Evolutionary conservation across 495 filamentous ascomycete genomes (phyloP), one percentile per base, ranked within the genome.

Genomic region (Rhizodiscina lignyota): DNA sequence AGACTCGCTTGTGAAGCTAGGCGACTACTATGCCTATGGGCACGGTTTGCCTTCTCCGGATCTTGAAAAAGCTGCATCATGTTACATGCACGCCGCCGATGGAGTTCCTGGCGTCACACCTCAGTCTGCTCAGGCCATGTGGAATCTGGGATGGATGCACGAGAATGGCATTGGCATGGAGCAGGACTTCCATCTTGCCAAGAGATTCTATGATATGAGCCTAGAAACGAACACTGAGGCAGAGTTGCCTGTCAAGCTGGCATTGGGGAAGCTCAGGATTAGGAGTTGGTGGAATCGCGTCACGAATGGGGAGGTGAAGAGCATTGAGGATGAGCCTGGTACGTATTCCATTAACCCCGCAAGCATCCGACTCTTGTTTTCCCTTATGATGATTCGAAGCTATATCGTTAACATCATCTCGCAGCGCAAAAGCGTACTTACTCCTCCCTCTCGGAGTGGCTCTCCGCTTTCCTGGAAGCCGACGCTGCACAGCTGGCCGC

Each of bases 61-160:
- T 47, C 59, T 72, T 5, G 83, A 93, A 40, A 94, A 94, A 54
- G 89, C 89, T 1, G 86, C 85, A 0, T 72, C 77, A 16, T 96
- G 91, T 58, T 99, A 96, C 44, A 76, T 79, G 35, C 79, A 78
- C 5, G 89, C 89, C 4, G 85, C 86, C 1, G 89, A 97, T 47
- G n/a, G n/a, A n/a, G n/a, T n/a, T n/a, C n/a, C n/a, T n/a, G n/a
- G n/a, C n/a, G n/a, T n/a, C n/a, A 82, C 74, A 33, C 71, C 83
- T 47, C 81, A 83, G 48, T 89, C 82, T 49, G 86, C 87, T 18
- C 89, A 96, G 59, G 91, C 91, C 10, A 74, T 93, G 37, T 99
- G 83, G 71, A 94, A 99, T 44, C 63, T 99, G 10, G 89, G 89
- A 11, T 99, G 89, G 89, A 96, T 99, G 83, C 84, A 99, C 55